These are phyloP conservation scores for Hygrophoropsis aurantiaca DNA, from an alignment of 768 basidiomycete species.

Conservation along the genomic window DNA sequence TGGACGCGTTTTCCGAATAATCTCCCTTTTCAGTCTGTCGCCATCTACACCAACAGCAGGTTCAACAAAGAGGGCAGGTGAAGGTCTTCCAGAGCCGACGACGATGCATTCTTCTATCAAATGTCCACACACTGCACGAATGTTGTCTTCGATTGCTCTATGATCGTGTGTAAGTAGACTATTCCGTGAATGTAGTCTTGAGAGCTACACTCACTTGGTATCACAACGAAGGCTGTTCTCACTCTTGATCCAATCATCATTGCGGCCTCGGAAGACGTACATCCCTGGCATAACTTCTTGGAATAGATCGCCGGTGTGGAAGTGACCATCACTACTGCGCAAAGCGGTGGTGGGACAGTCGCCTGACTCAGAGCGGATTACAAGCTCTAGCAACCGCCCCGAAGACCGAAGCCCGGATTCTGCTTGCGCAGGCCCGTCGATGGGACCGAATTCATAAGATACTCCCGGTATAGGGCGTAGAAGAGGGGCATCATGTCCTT, in stretches of 20 bases:
- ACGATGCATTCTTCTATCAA: constrained; percentile 75
- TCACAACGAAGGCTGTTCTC: constrained; percentile 78
- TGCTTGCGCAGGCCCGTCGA: constrained; percentile 36
- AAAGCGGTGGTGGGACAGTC: constrained; percentile 68
- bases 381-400: constrained; percentile 60
- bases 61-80: constrained; percentile 76
- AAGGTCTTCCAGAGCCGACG: constrained; percentile 74
- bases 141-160: constrained; percentile 77
- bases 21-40: constrained; percentile 63
- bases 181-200: not conserved
- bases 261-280: constrained; percentile 68
- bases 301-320: constrained; percentile 84
- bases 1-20: constrained; percentile 68
- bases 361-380: constrained; percentile 63
- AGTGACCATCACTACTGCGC: constrained; percentile 63
- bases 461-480: constrained; percentile 62
- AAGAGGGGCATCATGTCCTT: constrained; percentile 48
- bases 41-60: constrained; percentile 52
- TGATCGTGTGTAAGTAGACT: constrained; percentile 11
- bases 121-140: constrained; percentile 60
- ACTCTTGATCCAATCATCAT: constrained; percentile 87
- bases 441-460: constrained; percentile 66
- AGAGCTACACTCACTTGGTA: constrained; percentile 48
- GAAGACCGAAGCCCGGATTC: constrained; percentile 54
- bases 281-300: constrained; percentile 55